These are phyloP conservation scores for Microbotryomycetes sp. DNA, from an alignment of 1,284 basidiomycete genomes.

Conservation along the genomic window DNA sequence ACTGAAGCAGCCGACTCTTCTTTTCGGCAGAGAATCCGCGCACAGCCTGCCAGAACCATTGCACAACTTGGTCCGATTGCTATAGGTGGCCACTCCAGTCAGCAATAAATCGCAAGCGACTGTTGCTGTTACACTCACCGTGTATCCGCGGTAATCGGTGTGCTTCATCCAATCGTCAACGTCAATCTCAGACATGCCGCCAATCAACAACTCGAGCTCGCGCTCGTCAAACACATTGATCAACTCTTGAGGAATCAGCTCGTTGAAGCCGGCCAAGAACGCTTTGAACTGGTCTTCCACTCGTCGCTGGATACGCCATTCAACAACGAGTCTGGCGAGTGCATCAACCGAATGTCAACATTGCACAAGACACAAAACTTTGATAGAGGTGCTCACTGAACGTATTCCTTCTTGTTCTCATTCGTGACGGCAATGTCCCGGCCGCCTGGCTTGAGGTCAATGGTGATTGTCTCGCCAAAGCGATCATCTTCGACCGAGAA, in stretches of 20 bases:
- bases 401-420: constrained; percentile 98
- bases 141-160: constrained; percentile 54
- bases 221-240: constrained; percentile 98
- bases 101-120: constrained; percentile 52
- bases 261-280: constrained; percentile 91
- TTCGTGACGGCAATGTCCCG: constrained; percentile 81
- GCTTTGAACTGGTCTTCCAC: constrained; percentile 94
- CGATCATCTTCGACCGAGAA: constrained; percentile 91
- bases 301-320: constrained; percentile 86
- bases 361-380: background rate
- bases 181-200: constrained; percentile 98
- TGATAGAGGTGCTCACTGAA: constrained; percentile 51
- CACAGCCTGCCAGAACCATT: constrained; percentile 99
- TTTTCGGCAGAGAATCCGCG: constrained; percentile 92
- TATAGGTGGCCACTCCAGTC: background rate
- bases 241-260: constrained; percentile 88
- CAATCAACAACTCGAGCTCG: constrained; percentile 91
- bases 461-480: constrained; percentile 91
- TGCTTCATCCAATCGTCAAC: constrained; percentile 55
- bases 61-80: constrained; percentile 75
- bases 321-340: constrained; percentile 58
- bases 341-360: background rate
- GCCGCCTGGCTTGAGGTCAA: constrained; percentile 85
- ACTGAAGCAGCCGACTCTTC: constrained; percentile 88
- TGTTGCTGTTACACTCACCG: constrained; percentile 50